Base-by-base conservation (phyloP, 2,329 filamentous ascomycete species). In the Aspergillus awamori region DNA sequence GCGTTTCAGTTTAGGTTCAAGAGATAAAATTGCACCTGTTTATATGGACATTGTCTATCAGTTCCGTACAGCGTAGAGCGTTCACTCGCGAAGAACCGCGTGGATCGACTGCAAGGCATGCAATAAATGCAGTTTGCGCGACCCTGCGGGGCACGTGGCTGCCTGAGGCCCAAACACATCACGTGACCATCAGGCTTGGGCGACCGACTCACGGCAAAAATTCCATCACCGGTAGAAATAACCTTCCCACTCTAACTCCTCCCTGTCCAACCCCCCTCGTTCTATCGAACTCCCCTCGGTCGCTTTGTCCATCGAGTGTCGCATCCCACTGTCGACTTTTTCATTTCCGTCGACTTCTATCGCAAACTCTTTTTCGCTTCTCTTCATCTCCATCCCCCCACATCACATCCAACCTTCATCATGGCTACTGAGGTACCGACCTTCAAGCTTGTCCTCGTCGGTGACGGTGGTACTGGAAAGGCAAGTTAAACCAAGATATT, bases 391-490 rank as follows among this genome's bases (percentile, higher is more conserved):
- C 62, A 60, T 59, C 45, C 10, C 11, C 30, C 10, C 13, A 55
- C 39, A 47, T 24, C 48, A 67, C 67, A 67, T 70, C 33, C 10
- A 36, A 66, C 66, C 39, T 56, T 56, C 67, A 66, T 57, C 63
- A 96, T 95, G 91, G 87, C 90, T 81, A 79, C 83, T 70, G 79
- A 79, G 66, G 58, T 83, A 70, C 92, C 94, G 70, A 97, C 92
- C 81, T 99, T 99, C 90, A 99, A 99, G 92, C 92, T 99, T 76
- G 95, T 99, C 80, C 92, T 99, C 83, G 95, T 99, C 77, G 95
- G 95, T 81, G 95, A 99, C 80, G 95, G 95, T 83, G 95, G 95
- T 87, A 99, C 95, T 76, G 95, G 95, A 84, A 99, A 99, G 93
- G 95, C 96, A 82, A 82, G 88, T 77, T 63, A 22, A 65, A 63